Percentiles rank a stretch among this genome's conserved stretches.
phyloP scores from a whole-genome alignment of 148 eudicot genomes.

The Dysphania ambrosioides region DNA sequence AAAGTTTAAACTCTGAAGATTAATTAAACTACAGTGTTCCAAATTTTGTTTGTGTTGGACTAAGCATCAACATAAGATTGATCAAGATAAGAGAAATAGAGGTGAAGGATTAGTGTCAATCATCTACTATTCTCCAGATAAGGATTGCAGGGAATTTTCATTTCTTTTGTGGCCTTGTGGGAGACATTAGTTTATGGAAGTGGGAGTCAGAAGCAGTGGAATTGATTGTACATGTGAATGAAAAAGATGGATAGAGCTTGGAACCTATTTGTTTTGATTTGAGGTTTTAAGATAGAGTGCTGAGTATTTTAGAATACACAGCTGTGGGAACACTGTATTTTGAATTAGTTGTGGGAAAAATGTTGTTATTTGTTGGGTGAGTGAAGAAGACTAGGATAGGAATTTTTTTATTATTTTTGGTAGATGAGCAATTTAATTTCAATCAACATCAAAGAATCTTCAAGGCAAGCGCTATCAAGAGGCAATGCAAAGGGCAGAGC shows the following conservation, averaged over 20 bases:
- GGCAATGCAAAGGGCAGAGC: too few relatives aligned
- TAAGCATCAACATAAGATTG: background rate
- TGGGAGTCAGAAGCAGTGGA: background rate
- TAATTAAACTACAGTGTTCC: background rate
- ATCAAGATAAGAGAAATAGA: too few relatives aligned
- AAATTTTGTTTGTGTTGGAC: background rate
- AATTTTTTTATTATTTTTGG: too few relatives aligned
- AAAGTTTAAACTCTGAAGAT: background rate
- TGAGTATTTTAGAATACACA: background rate
- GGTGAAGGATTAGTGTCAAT: background rate
- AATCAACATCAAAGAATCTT: too few relatives aligned
- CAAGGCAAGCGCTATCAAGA: too few relatives aligned
- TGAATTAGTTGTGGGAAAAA: background rate
- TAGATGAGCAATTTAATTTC: too few relatives aligned
- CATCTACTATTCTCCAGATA: background rate
- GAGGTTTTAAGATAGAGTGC: background rate
- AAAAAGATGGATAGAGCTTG: background rate
- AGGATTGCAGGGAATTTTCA: background rate
- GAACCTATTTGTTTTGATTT: background rate
- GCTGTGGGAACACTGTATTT: background rate
- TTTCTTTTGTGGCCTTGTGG: background rate
- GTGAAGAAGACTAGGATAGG: too few relatives aligned
- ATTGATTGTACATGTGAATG: background rate
- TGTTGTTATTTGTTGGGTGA: background rate
- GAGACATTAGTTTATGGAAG: background rate